These are phyloP conservation scores for Teunomyces stri DNA, from an alignment of 805 yeast genomes.

Conservation along the genomic window DNA sequence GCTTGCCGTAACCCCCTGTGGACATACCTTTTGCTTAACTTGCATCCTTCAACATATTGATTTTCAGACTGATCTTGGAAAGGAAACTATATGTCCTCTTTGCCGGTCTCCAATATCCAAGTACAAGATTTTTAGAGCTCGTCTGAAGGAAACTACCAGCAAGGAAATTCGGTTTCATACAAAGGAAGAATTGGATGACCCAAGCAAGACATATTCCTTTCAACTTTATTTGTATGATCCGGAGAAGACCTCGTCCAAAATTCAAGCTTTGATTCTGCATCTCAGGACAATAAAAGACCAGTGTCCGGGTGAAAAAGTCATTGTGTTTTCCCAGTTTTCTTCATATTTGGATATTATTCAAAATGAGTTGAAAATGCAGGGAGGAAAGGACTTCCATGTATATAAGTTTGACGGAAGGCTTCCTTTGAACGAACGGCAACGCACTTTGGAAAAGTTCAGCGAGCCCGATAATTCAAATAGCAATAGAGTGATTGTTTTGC, in stretches of 20 bases:
- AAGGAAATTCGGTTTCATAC: conserved; percentile 32
- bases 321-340: conserved; percentile 90
- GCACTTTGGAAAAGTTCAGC: conserved; percentile 56
- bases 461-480: conserved; percentile 23
- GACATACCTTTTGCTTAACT: conserved; percentile 72
- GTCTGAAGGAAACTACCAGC: conserved; percentile 19
- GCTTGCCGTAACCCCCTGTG: conserved; percentile 69
- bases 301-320: conserved; percentile 66
- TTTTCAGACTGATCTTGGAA: conserved; percentile 53
- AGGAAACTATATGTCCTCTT: conserved; percentile 64
- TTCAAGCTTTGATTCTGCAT: conserved; percentile 64
- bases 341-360: conserved; percentile 75
- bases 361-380: conserved; percentile 45
- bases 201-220: conserved; percentile 21
- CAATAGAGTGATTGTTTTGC: conserved; percentile 46
- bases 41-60: conserved; percentile 76
- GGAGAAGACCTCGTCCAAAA: conserved; percentile 63
- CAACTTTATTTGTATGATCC: conserved; percentile 46
- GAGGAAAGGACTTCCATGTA: conserved; percentile 48
- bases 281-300: conserved; percentile 52
- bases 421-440: conserved; percentile 60
- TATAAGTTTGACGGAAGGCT: conserved; percentile 83
- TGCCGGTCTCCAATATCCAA: conserved; percentile 61
- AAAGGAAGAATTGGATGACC: conserved; percentile 19
- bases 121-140: conserved; percentile 47